Conservation (phyloP, 345 rosid species). For the Ceriops tagal region DNA sequence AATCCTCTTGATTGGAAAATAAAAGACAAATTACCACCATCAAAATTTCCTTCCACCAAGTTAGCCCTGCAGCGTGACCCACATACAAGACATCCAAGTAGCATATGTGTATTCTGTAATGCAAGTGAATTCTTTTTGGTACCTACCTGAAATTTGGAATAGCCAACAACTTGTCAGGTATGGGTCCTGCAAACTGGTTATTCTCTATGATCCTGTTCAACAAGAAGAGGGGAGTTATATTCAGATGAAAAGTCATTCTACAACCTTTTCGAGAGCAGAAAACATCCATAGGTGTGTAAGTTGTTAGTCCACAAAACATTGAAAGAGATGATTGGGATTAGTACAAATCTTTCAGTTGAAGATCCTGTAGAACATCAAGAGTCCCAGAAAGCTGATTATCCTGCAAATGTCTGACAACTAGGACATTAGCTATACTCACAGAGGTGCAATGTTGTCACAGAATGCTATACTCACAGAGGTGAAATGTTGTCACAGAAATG, state of each 20-base stretch:
- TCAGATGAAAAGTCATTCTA: constrained; percentile 1
- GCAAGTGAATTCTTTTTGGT: background rate
- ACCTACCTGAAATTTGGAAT: constrained; percentile 72
- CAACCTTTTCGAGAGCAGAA: constrained; percentile 7
- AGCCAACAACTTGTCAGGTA: constrained; percentile 68
- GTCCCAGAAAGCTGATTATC: constrained; percentile 82
- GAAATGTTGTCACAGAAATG: background rate
- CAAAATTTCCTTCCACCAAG: background rate
- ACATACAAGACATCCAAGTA: background rate
- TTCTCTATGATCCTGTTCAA: constrained; percentile 80
- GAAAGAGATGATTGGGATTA: constrained; percentile 28
- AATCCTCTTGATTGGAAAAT: background rate
- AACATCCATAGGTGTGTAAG: background rate
- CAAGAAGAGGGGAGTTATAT: background rate
- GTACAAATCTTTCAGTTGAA: constrained; percentile 82
- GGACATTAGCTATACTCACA: constrained; percentile 30
- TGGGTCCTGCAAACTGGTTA: constrained; percentile 80
- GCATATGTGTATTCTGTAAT: background rate
- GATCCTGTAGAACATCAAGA: constrained; percentile 78
- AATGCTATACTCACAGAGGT: constrained; percentile 15
- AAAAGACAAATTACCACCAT: background rate
- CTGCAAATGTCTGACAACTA: constrained; percentile 73
- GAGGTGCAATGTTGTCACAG: background rate
- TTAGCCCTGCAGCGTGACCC: constrained; percentile 3
- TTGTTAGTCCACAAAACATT: constrained; percentile 8